phyloP scores from a whole-genome alignment of 2,329 filamentous ascomycete species.

The Myriosclerotinia scirpicola region DNA sequence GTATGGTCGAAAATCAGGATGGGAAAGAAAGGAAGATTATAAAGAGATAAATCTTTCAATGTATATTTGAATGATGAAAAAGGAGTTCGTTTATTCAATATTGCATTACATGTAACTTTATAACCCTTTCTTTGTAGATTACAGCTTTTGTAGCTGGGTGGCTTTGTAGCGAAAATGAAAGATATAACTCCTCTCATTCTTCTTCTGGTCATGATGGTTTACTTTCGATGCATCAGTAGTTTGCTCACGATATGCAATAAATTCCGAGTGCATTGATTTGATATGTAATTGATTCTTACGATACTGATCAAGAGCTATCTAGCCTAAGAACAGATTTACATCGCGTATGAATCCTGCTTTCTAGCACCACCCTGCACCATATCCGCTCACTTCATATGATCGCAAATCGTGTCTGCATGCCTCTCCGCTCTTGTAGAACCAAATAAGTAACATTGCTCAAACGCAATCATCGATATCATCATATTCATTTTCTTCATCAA shows the following conservation, averaged over 20 bases:
- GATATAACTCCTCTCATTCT: constrained; percentile 21
- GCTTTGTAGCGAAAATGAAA: constrained; percentile 7
- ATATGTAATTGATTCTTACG: not conserved
- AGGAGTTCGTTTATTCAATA: constrained; percentile 24
- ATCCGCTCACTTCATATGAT: not conserved
- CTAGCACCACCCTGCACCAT: not conserved
- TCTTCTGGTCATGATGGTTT: not conserved
- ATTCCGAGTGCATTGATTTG: not conserved
- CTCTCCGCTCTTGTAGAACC: not conserved
- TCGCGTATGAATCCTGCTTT: not conserved
- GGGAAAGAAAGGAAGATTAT: not conserved
- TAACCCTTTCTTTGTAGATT: constrained; percentile 18
- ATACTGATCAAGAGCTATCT: not conserved
- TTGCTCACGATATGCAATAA: not conserved
- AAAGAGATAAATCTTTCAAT: not conserved
- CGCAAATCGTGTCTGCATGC: not conserved
- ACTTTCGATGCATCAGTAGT: not conserved
- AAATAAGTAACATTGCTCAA: not conserved
- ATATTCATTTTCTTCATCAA: constrained; percentile 1
- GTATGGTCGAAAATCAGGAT: not conserved
- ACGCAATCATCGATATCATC: not conserved
- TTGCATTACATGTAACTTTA: constrained; percentile 14
- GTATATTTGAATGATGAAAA: constrained; percentile 19
- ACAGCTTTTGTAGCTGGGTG: constrained; percentile 6
- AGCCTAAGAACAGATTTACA: not conserved